Conservation (phyloP, 441 rosid genomes). For the Viola pubescens region DNA sequence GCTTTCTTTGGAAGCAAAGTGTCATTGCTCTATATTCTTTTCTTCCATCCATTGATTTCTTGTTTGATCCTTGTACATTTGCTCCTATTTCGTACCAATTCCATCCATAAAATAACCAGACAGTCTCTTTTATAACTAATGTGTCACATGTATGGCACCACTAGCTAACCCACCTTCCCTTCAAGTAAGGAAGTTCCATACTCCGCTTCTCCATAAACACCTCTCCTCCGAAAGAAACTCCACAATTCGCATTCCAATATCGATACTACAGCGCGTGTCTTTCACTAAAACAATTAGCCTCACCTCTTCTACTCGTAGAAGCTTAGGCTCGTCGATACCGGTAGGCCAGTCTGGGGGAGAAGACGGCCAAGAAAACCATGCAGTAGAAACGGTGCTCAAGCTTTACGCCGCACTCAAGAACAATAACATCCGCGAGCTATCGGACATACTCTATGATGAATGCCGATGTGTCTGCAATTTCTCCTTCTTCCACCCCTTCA, state of each 20-base stretch:
- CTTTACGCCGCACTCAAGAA: slow-evolving; percentile 46
- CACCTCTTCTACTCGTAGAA: slow-evolving; percentile 12
- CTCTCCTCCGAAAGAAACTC: neutral
- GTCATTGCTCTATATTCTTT: too few species aligned
- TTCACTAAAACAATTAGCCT: neutral
- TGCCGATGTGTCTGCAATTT: slow-evolving; percentile 61
- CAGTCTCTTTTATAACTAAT: too few species aligned
- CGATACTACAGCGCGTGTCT: neutral
- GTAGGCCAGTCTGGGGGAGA: slow-evolving; percentile 15
- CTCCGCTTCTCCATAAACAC: neutral
- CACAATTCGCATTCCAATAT: neutral
- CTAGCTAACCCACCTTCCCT: neutral
- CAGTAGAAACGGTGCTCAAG: slow-evolving; percentile 53
- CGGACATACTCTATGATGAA: slow-evolving; percentile 60
- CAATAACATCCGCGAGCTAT: slow-evolving; percentile 36
- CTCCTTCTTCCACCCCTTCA: slow-evolving; percentile 40
- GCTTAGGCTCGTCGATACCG: neutral
- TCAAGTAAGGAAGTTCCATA: slow-evolving; percentile 11
- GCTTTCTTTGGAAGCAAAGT: too few species aligned
- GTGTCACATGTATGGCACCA: too few species aligned
- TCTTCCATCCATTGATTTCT: too few species aligned
- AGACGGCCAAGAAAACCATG: slow-evolving; percentile 27
- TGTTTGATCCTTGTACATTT: too few species aligned
- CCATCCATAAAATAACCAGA: too few species aligned
- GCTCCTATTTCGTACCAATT: too few species aligned